These are phyloP conservation scores for Kazachstania sp. DNA, from an alignment of 1,139 yeast genomes.

Conservation along the genomic window DNA sequence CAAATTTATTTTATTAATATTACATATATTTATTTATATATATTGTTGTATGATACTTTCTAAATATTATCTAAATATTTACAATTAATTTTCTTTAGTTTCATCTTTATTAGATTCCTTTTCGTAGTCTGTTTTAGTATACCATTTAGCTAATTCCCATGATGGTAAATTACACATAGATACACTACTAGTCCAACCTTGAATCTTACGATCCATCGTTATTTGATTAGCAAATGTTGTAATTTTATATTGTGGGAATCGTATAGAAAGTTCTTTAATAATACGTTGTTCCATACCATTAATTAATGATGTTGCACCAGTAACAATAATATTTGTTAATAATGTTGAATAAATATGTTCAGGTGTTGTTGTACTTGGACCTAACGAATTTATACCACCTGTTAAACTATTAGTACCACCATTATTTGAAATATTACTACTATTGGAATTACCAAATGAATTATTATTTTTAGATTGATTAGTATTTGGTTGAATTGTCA, in stretches of 20 bases:
- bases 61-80: background rate
- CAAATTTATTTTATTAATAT: background rate
- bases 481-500: background rate
- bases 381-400: background rate
- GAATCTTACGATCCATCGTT: slow-evolving; percentile 24
- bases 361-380: slow-evolving; percentile 6
- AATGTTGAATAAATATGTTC: slow-evolving; percentile 23
- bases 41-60: background rate
- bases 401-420: background rate
- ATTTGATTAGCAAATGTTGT: slow-evolving; percentile 28
- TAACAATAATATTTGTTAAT: slow-evolving; percentile 53
- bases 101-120: background rate
- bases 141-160: slow-evolving; percentile 28
- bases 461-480: background rate
- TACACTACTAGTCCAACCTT: slow-evolving; percentile 25
- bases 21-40: background rate
- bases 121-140: slow-evolving; percentile 17
- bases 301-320: slow-evolving; percentile 56
- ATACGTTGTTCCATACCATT: slow-evolving; percentile 57
- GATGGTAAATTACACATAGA: slow-evolving; percentile 24
- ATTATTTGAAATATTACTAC: background rate
- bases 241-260: slow-evolving; percentile 29
- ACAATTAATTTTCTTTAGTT: background rate
- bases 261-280: slow-evolving; percentile 39
- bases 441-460: no score